A percentile compares a stretch with the other conserved stretches of the same genome.
phyloP scores from a whole-genome alignment of 192 early-diverging fungal species.

The Dissophora globulifera region DNA sequence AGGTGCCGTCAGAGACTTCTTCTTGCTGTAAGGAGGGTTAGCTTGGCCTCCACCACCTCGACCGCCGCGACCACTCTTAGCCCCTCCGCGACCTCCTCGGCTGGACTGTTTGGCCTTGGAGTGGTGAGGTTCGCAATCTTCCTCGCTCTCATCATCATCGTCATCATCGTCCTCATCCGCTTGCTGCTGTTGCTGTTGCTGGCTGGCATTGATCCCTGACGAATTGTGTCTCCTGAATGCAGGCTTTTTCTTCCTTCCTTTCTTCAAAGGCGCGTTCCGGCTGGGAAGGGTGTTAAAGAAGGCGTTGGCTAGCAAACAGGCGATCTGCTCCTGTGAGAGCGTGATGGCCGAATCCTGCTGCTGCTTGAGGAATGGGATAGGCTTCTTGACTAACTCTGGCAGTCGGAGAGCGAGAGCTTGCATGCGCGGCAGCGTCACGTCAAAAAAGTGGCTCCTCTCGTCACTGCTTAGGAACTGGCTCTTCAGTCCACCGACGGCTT shows the following conservation, averaged over 20 bases:
- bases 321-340: conserved; percentile 49
- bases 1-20: conserved; percentile 1
- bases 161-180: conserved; percentile 14
- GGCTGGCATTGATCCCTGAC: background rate
- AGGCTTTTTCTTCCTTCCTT: conserved; percentile 19
- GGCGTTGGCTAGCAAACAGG: conserved; percentile 42
- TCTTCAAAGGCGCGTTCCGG: conserved; percentile 29
- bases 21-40: background rate
- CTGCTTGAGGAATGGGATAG: conserved; percentile 38
- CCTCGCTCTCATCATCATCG: conserved; percentile 12
- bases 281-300: conserved; percentile 50
- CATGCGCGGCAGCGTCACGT: conserved; percentile 36
- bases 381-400: conserved; percentile 32
- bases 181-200: conserved; percentile 9
- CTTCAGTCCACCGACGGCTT: conserved; percentile 15
- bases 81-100: background rate
- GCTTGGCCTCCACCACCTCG: conserved; percentile 9
- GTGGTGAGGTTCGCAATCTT: background rate
- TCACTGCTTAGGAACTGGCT: conserved; percentile 42
- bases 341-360: conserved; percentile 47
- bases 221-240: background rate
- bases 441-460: conserved; percentile 39
- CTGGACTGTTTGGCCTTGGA: conserved; percentile 1
- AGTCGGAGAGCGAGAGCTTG: conserved; percentile 34
- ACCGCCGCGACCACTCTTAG: conserved; percentile 15